Percentiles rank a stretch among this genome's conserved stretches.
Evolutionary conservation across 257 asterid species (phyloP).

Genomic region (Solanum habrochaites): DNA sequence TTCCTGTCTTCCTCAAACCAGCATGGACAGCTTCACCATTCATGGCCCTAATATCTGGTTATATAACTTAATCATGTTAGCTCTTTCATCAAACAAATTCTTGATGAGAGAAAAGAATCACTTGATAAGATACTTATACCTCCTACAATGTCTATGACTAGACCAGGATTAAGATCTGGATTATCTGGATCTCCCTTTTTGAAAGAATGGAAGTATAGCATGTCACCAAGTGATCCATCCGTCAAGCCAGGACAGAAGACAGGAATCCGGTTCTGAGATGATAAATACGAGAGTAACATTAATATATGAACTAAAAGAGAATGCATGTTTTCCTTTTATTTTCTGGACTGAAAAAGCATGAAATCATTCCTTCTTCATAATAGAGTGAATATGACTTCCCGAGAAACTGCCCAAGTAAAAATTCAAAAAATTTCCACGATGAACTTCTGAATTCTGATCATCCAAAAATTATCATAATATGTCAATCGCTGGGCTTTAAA

Average conservation of each 20-base stretch:
- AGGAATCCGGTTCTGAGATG: constrained; percentile 64
- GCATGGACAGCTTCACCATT: constrained; percentile 81
- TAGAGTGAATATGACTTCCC: background rate
- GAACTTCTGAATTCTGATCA: background rate
- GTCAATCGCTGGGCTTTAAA: background rate
- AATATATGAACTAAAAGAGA: background rate
- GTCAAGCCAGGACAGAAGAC: constrained; percentile 91
- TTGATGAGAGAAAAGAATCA: background rate
- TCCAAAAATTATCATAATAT: background rate
- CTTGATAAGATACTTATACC: constrained; percentile 25
- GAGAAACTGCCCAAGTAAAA: background rate
- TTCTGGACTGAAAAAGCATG: background rate
- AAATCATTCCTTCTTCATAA: background rate
- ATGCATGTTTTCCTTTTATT: background rate
- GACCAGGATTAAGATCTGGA: constrained; percentile 49
- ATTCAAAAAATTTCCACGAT: background rate
- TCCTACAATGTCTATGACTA: constrained; percentile 74
- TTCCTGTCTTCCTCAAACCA: constrained; percentile 70
- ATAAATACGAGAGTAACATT: background rate
- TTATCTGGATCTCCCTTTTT: constrained; percentile 2
- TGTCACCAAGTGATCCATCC: constrained; percentile 92
- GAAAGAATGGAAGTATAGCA: constrained; percentile 82
- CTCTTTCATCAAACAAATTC: background rate
- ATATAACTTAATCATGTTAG: background rate
- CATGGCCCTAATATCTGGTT: constrained; percentile 79